Evolutionary conservation across 345 rosid species (phyloP).

Genomic region (Acer campestre): DNA sequence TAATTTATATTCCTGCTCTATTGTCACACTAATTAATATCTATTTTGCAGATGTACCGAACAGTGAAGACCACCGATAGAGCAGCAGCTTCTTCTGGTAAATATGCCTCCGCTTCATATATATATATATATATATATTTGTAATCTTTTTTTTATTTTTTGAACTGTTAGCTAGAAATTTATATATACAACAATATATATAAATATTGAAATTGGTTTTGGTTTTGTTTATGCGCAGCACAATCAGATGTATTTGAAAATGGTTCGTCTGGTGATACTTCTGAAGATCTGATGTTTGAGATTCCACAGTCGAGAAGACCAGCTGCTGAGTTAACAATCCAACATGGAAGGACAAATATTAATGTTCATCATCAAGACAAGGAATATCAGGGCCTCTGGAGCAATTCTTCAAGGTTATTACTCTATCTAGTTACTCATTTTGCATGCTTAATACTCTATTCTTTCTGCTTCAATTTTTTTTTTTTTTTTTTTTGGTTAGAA

Average conservation of each 20-base stretch:
- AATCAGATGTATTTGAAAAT: constrained; percentile 70
- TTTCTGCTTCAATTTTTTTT: background rate
- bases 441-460: background rate
- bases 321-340: constrained; percentile 37
- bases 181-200: background rate
- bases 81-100: constrained; percentile 71
- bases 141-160: background rate
- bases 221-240: constrained; percentile 40
- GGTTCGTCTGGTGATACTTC: constrained; percentile 88
- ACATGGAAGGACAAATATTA: constrained; percentile 40
- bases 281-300: constrained; percentile 82
- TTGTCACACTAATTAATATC: background rate
- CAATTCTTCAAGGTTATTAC: constrained; percentile 65
- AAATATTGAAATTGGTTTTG: background rate
- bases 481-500: constrained; percentile 3
- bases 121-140: background rate
- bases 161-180: background rate
- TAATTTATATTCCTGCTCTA: background rate
- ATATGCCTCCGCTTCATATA: background rate
- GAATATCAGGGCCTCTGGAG: constrained; percentile 62
- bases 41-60: constrained; percentile 66
- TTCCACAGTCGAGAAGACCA: constrained; percentile 53
- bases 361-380: constrained; percentile 36
- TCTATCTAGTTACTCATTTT: background rate
- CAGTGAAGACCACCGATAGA: constrained; percentile 71